phyloP scores from a whole-genome alignment of 768 basidiomycete species.

The Dacryopinax spathularia region DNA sequence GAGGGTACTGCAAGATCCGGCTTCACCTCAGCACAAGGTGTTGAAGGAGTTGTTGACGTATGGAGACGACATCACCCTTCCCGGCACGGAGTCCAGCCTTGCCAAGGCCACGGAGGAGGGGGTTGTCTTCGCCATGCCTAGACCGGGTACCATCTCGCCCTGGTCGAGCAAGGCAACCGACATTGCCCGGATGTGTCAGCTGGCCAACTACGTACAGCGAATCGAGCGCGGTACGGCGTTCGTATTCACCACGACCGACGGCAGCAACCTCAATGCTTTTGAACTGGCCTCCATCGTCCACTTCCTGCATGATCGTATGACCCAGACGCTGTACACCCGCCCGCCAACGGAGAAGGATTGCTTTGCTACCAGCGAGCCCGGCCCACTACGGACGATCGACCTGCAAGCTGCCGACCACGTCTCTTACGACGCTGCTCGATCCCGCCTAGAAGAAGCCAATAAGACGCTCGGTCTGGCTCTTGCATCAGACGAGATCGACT shows the following conservation, averaged over 20 bases:
- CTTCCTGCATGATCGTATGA: conserved; percentile 92
- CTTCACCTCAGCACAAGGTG: conserved; percentile 35
- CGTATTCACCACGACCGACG: conserved; percentile 38
- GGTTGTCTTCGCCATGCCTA: conserved; percentile 60
- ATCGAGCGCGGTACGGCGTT: conserved; percentile 75
- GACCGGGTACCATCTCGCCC: conserved; percentile 85
- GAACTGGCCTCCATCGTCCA: conserved; percentile 45
- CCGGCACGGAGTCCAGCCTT: conserved; percentile 29
- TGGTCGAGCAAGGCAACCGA: conserved; percentile 99
- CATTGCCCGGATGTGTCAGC: conserved; percentile 75
- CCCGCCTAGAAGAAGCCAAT: conserved; percentile 63
- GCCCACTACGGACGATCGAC: conserved; percentile 56
- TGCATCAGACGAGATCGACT: conserved; percentile 77
- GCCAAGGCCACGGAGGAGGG: conserved; percentile 25
- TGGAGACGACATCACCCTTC: conserved; percentile 55
- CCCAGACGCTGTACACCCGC: conserved; percentile 52
- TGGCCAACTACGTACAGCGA: conserved; percentile 55
- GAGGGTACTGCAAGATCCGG: conserved; percentile 31
- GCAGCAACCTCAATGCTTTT: conserved; percentile 29
- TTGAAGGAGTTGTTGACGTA: conserved; percentile 68
- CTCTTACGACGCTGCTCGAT: conserved; percentile 32
- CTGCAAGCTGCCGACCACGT: conserved; percentile 28
- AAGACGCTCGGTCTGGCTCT: conserved; percentile 78
- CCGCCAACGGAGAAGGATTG: conserved; percentile 41
- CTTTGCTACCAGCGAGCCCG: conserved; percentile 42